A percentile compares a stretch with the other conserved stretches of the same genome.
Conservation (phyloP, 495 filamentous ascomycete genomes). For the Tuber indicum region DNA sequence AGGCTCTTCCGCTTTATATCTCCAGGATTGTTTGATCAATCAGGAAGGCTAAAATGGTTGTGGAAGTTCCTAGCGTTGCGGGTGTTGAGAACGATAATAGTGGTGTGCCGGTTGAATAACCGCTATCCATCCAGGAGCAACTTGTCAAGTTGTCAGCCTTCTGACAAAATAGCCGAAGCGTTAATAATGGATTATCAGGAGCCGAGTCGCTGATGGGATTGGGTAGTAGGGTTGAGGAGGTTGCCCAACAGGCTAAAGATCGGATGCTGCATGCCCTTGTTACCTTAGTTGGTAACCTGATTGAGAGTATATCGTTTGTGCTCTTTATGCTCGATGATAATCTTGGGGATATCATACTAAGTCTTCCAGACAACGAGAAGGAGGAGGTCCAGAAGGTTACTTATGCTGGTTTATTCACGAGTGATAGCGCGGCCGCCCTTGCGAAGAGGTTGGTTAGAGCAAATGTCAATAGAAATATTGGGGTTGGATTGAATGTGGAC, state of each 20-base stretch:
- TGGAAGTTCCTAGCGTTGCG: slow-evolving; percentile 21
- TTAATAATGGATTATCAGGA: slow-evolving; percentile 86
- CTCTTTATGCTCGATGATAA: slow-evolving; percentile 87
- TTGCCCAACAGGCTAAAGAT: slow-evolving; percentile 85
- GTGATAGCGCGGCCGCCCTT: slow-evolving; percentile 71
- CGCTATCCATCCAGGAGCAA: slow-evolving; percentile 69
- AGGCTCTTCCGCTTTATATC: slow-evolving; percentile 80
- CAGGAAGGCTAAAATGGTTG: slow-evolving; percentile 62
- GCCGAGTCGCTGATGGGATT: slow-evolving; percentile 68
- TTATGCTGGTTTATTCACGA: slow-evolving; percentile 78
- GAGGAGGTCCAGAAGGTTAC: slow-evolving; percentile 67
- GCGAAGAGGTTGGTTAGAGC: slow-evolving; percentile 95
- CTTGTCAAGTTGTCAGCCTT: slow-evolving; percentile 72
- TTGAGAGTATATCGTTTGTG: slow-evolving; percentile 94
- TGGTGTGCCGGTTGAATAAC: slow-evolving; percentile 56
- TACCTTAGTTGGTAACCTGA: slow-evolving; percentile 71
- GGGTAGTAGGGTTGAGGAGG: slow-evolving; percentile 75
- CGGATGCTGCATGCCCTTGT: slow-evolving; percentile 81
- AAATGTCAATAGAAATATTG: slow-evolving; percentile 95
- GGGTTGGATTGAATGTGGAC: slow-evolving; percentile 90
- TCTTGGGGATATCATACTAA: slow-evolving; percentile 74
- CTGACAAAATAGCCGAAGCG: slow-evolving; percentile 71
- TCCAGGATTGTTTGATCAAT: slow-evolving; percentile 74
- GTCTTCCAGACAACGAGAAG: slow-evolving; percentile 62
- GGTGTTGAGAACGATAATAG: slow-evolving; percentile 51